A percentile compares a stretch with the other conserved stretches of the same genome.
These are phyloP conservation scores for Fomitopsis palustris DNA, from an alignment of 1,284 basidiomycete species.

Conservation along the genomic window DNA sequence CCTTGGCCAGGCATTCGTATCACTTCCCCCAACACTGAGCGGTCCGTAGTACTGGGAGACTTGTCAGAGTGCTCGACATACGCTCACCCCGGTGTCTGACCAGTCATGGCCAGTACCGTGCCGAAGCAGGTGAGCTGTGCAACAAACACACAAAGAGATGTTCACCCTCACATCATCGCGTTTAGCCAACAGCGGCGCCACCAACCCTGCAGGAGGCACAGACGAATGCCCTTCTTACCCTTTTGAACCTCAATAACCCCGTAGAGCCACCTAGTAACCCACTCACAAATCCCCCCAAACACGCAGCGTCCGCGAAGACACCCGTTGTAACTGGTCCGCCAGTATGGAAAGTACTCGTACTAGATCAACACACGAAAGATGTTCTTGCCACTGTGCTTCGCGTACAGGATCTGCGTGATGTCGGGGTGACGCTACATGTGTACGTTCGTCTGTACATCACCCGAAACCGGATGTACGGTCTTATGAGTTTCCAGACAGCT, in stretches of 20 bases:
- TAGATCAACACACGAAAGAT: constrained; percentile 96
- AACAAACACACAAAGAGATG: background rate
- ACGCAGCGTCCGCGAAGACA: constrained; percentile 37
- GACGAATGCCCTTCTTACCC: constrained; percentile 65
- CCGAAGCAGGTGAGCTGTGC: constrained; percentile 48
- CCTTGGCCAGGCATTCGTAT: background rate
- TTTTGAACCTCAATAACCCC: constrained; percentile 35
- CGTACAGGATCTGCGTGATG: constrained; percentile 95
- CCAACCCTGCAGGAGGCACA: constrained; percentile 76
- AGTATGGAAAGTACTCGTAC: constrained; percentile 95
- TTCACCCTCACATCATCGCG: background rate
- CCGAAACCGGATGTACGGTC: background rate
- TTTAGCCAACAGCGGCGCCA: constrained; percentile 26
- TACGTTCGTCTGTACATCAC: constrained; percentile 34
- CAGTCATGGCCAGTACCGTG: constrained; percentile 50
- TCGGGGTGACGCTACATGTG: constrained; percentile 98
- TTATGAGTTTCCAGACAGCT: constrained; percentile 64
- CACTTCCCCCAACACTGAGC: background rate
- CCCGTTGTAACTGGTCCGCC: constrained; percentile 64
- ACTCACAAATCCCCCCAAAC: constrained; percentile 33
- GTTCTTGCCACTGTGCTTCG: constrained; percentile 92
- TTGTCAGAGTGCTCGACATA: background rate
- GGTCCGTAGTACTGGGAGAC: background rate
- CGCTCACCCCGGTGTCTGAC: background rate
- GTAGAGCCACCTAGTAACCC: constrained; percentile 30